These are phyloP conservation scores for Didymella exigua DNA, from an alignment of 2,329 filamentous ascomycete genomes.

Conservation along the genomic window DNA sequence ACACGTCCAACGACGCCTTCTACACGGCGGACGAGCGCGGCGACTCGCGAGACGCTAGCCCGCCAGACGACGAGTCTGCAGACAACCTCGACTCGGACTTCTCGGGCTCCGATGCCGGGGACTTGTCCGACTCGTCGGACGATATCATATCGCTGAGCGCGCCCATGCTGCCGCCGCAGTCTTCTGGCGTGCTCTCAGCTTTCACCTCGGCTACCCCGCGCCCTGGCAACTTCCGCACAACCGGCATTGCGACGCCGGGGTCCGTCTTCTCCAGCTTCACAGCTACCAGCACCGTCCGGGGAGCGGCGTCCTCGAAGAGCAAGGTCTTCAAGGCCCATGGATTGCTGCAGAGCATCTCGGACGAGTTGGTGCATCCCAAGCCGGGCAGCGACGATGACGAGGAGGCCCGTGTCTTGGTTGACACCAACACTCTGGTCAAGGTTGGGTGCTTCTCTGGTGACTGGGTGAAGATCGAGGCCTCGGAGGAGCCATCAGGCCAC, in stretches of 20 bases:
- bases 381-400: slow-evolving; percentile 85
- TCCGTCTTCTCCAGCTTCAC: slow-evolving; percentile 91
- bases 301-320: slow-evolving; percentile 68
- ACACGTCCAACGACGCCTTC: slow-evolving; percentile 88
- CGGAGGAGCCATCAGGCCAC: slow-evolving; percentile 73
- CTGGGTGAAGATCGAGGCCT: slow-evolving; percentile 85
- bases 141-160: slow-evolving; percentile 90
- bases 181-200: slow-evolving; percentile 78
- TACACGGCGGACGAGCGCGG: slow-evolving; percentile 80
- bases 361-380: slow-evolving; percentile 82
- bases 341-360: slow-evolving; percentile 72
- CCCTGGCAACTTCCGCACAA: slow-evolving; percentile 70
- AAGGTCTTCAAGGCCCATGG: slow-evolving; percentile 86
- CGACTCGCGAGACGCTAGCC: slow-evolving; percentile 47
- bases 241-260: slow-evolving; percentile 79
- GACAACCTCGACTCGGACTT: slow-evolving; percentile 61
- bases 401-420: slow-evolving; percentile 84
- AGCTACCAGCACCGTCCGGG: slow-evolving; percentile 77
- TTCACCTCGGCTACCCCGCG: slow-evolving; percentile 82
- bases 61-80: slow-evolving; percentile 49
- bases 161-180: slow-evolving; percentile 76
- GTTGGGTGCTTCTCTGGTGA: slow-evolving; percentile 97
- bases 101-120: slow-evolving; percentile 70
- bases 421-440: slow-evolving; percentile 81
- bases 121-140: slow-evolving; percentile 89